Conservation (phyloP, 177 flowering plant species). For the Vitis hybrid region DNA sequence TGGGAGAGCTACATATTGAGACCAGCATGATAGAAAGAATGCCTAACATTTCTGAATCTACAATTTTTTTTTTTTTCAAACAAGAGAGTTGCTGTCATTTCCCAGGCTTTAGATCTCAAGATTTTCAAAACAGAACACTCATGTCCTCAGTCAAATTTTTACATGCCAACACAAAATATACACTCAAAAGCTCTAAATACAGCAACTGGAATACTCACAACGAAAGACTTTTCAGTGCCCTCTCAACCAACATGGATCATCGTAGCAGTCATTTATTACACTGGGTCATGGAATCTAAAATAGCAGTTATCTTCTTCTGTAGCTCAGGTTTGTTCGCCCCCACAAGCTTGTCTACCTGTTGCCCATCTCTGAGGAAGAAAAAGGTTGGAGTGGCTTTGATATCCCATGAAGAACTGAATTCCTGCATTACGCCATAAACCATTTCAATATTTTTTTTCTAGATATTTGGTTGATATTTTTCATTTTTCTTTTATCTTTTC, state of each 20-base stretch:
- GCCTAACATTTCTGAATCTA: background rate
- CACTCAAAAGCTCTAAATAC: background rate
- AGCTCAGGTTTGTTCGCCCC: conserved; percentile 92
- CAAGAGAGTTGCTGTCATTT: background rate
- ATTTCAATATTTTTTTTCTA: too few species aligned
- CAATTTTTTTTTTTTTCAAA: background rate
- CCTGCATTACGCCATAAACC: conserved; percentile 40
- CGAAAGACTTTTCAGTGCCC: background rate
- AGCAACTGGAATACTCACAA: background rate
- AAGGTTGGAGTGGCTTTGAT: conserved; percentile 94
- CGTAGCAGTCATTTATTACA: background rate
- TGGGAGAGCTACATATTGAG: too few species aligned
- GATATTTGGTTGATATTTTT: too few species aligned
- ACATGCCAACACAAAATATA: background rate
- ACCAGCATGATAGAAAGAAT: too few species aligned
- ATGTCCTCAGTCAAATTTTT: background rate
- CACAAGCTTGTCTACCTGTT: conserved; percentile 81
- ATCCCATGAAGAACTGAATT: conserved; percentile 79
- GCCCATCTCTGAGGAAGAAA: conserved; percentile 76
- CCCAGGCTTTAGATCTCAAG: background rate
- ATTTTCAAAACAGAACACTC: background rate
- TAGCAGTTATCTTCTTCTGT: conserved; percentile 54
- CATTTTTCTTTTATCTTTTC: too few species aligned
- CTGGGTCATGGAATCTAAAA: conserved; percentile 29
- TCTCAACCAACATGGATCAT: background rate